Percentiles rank a stretch among this genome's conserved stretches.
These are phyloP conservation scores for Panicum virgatum DNA, from an alignment of 202 grass and related monocot species.

Conservation along the genomic window DNA sequence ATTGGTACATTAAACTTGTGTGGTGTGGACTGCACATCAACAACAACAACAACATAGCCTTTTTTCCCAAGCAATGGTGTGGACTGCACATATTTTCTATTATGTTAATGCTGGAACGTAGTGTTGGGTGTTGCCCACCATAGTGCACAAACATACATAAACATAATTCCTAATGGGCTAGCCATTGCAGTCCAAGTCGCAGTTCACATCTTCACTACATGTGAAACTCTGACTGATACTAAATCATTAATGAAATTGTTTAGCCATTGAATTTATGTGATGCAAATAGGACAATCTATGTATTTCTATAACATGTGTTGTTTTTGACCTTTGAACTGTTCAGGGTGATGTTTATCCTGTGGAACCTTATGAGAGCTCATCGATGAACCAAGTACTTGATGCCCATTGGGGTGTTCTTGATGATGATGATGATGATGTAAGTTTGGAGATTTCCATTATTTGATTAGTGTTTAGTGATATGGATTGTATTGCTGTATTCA, in stretches of 20 bases:
- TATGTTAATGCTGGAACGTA: neutral
- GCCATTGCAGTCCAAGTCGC: neutral
- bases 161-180: neutral
- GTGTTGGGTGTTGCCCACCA: neutral
- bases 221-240: conserved; percentile 1
- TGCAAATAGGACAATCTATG: neutral
- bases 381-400: conserved; percentile 83
- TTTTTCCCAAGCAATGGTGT: too few species aligned
- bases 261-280: neutral
- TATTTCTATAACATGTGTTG: conserved; percentile 22
- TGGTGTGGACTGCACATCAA: neutral
- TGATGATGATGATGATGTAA: conserved; percentile 88
- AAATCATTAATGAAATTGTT: conserved; percentile 6
- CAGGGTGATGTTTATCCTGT: conserved; percentile 98
- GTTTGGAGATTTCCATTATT: conserved; percentile 28
- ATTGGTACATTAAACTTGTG: conserved; percentile 1
- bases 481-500: neutral
- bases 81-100: neutral
- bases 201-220: neutral
- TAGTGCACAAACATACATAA: neutral
- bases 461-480: neutral
- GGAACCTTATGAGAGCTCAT: conserved; percentile 63
- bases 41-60: too few species aligned
- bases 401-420: conserved; percentile 95
- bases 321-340: conserved; percentile 40